Evolutionary conservation across 2,329 filamentous ascomycete genomes (phyloP), one percentile per base, ranked within the genome.

Genomic region (Beauveria brongniartii): DNA sequence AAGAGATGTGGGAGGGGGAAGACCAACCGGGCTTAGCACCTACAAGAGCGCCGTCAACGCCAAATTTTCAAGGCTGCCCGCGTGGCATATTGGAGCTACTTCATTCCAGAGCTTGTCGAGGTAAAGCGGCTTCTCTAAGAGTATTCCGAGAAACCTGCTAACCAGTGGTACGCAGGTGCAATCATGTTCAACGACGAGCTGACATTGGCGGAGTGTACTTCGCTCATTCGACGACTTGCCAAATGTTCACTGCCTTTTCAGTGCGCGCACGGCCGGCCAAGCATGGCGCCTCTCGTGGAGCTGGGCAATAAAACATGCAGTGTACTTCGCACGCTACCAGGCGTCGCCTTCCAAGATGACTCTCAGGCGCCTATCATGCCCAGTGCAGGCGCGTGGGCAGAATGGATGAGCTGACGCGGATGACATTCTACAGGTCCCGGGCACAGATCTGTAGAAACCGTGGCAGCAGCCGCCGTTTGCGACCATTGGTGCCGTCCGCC

Each of bases 151-250:
- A 6, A 34, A 16, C 12, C 18, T 53, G 5, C 64, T 67, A 48
- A 69, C 61, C 10, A 50, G 16, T 28, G 14, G 3, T 28, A 1
- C 1, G 0, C 18, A 81, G 79, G 77, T 41, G 89, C 91, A 2
- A 86, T 94, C 70, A 93, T 92, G 89, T 95, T 95, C 73, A 93
- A 93, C 66, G 91, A 95, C 67, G 69, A 75, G 6, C 73, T 94
- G 8, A 78, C 77, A 0, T 64, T 70, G 0, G 72, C 77, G 0
- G 80, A 91, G 64, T 93, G 90, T 66, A 65, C 73, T 10, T 69
- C 71, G 0, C 71, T 94, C 40, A 70, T 93, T 0, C 63, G 59
- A 1, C 77, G 78, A 3, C 73, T 94, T n/a, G 79, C 81, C 0
- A 69, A 67, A 0, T 92, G 88, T 65, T 79, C 78, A 0, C 90